Evolutionary conservation across 2,329 filamentous ascomycete species (phyloP).

Genomic region (Colletotrichum melonis): DNA sequence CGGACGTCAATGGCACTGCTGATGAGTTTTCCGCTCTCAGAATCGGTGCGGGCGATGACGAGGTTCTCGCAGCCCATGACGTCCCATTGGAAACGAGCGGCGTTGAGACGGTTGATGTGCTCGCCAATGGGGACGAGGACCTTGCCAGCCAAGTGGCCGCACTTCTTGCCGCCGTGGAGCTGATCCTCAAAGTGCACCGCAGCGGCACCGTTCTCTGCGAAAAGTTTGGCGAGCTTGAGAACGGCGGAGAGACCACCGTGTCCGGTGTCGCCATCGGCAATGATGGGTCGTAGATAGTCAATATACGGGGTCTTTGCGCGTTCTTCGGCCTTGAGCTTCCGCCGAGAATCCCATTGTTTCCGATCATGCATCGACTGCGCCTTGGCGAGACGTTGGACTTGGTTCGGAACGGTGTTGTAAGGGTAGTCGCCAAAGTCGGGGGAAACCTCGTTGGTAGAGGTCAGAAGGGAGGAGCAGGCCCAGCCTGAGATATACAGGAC

Average conservation of each 20-base stretch:
- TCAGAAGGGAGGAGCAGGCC: slow-evolving; percentile 95
- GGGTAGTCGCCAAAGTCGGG: slow-evolving; percentile 99
- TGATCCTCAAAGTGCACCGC: slow-evolving; percentile 99
- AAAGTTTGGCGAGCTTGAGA: slow-evolving; percentile 95
- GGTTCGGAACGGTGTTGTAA: slow-evolving; percentile 98
- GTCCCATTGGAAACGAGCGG: slow-evolving; percentile 97
- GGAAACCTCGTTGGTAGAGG: slow-evolving; percentile 95
- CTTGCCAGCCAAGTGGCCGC: slow-evolving; percentile 95
- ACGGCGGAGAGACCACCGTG: slow-evolving; percentile 94
- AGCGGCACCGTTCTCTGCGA: slow-evolving; percentile 95
- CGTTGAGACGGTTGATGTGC: slow-evolving; percentile 94
- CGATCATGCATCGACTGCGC: slow-evolving; percentile 97
- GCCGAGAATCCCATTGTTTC: slow-evolving; percentile 89
- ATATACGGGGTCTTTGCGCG: slow-evolving; percentile 82
- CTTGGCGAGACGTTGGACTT: slow-evolving; percentile 95
- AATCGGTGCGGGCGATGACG: slow-evolving; percentile 94
- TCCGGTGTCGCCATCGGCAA: slow-evolving; percentile 96
- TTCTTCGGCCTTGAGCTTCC: slow-evolving; percentile 80
- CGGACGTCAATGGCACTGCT: slow-evolving; percentile 92
- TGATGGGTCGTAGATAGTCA: slow-evolving; percentile 94
- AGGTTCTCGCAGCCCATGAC: slow-evolving; percentile 97
- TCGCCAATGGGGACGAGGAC: slow-evolving; percentile 93
- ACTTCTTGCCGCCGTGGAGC: slow-evolving; percentile 98
- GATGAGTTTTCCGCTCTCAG: slow-evolving; percentile 90
- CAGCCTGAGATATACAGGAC: slow-evolving; percentile 96